These are phyloP conservation scores for Phaffia rhodozyma DNA, from an alignment of 1,284 basidiomycete species.

Conservation along the genomic window DNA sequence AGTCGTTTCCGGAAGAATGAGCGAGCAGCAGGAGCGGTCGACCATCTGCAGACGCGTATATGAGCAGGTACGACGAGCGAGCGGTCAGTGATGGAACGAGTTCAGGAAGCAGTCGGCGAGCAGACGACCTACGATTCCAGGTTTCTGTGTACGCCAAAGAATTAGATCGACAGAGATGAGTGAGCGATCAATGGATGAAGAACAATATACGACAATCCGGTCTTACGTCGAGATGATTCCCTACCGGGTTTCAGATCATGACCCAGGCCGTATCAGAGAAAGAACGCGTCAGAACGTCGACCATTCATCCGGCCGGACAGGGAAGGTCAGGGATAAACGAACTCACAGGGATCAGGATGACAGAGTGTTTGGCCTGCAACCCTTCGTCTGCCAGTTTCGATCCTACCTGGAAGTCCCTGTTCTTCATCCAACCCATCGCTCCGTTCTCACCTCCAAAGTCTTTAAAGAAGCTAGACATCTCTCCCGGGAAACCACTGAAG, in stretches of 20 bases:
- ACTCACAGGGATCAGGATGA: constrained; percentile 62
- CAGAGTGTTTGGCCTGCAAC: constrained; percentile 58
- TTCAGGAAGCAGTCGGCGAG: no score
- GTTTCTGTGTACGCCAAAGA: constrained; percentile 30
- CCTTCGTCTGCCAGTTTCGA: constrained; percentile 56
- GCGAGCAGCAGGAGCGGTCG: constrained; percentile 52
- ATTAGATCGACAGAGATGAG: background rate
- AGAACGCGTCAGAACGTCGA: constrained; percentile 13
- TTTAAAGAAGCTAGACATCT: background rate
- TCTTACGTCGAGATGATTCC: constrained; percentile 37
- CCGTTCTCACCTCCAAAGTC: background rate
- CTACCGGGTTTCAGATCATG: constrained; percentile 28
- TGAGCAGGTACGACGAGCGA: background rate
- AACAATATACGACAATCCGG: constrained; percentile 36
- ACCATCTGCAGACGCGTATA: constrained; percentile 59
- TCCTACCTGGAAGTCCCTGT: constrained; percentile 73
- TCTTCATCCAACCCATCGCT: constrained; percentile 41
- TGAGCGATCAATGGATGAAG: background rate
- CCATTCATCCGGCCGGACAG: background rate
- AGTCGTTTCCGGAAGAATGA: constrained; percentile 58
- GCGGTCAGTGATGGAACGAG: no score
- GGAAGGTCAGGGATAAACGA: constrained; percentile 29
- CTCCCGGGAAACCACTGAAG: background rate
- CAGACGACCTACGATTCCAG: background rate
- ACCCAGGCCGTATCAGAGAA: constrained; percentile 35